Base-by-base conservation (phyloP, 345 rosid genomes). In the Dipteronia sinensis region DNA sequence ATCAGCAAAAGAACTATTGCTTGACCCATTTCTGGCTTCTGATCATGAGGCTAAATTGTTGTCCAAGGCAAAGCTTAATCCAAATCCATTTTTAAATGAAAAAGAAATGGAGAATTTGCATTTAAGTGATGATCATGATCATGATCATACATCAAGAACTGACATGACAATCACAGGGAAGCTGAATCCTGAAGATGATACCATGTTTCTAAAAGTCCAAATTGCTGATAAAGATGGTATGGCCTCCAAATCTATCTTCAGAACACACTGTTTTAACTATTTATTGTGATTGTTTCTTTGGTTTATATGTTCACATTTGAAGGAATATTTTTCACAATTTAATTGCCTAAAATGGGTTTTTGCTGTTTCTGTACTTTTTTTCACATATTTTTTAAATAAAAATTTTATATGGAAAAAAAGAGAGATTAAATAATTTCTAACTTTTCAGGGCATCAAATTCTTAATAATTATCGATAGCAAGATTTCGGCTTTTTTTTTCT, bases 81-180 rank as follows among this genome's bases (percentile, higher is more conserved):
- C 73, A 20, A 87, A 85, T 81, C 86, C 94, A 17, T 88, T 92
- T 81, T 74, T 88, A 80, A 89, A 87, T 58, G 83, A 78, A 53
- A 76, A 42, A 29, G 97, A 89, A 81, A 80, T 92, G 87, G 82
- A 86, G 64, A 83, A 74, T 66, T 80, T 90, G 80, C 88, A 82
- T 53, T 58, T 90, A 84, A 81, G 65, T 56, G 88, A 34, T 34
- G 38, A 34, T 34, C 34, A 90, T 67, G 83, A 79, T 77, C 86
- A 61, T 56, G 89, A 90, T 69, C 82, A 79, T 78, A 85, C 77
- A 44, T 74, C 77, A 34, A 88, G 82, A 79, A 85, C 86, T 13
- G 75, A 88, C 31, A 92, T 92, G 97, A 83, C 87, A 25, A 88
- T 92, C 27, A 88, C 90, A 20, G 97, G 97, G 77, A 90, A 88